Evolutionary conservation across 176 grass and related monocot species (phyloP), one percentile per base, ranked within the genome.

Genomic region (Zizania latifolia): DNA sequence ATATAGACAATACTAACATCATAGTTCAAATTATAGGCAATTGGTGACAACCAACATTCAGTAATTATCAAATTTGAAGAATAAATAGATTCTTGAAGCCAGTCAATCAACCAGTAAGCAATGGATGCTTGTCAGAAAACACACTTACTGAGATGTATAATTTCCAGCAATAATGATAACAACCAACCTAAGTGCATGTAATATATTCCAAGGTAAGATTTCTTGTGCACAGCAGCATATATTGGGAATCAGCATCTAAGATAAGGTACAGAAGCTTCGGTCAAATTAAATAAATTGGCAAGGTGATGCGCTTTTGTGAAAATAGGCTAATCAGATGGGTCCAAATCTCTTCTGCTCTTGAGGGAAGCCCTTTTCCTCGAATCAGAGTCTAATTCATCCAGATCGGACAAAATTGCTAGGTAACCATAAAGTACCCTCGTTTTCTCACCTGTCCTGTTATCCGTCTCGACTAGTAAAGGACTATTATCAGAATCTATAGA

Each of bases 361-460:
- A 99, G 62, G 73, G 69, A 78, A 62, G 91, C 76, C 36, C 83
- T 89, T 92, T 91, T 99, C 36, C 77, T 90, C 23, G 80, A 88
- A 91, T 94, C 95, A n/a, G 84, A 81, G 67, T 94, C 91, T 67
- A 99, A 74, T 45, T 84, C 75, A 35, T 92, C 89, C 55, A 99
- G 78, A 70, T 99, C 91, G 1, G 86, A 89, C 39, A 85, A 70
- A 66, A 75, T 92, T 57, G 91, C 91, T 74, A 99, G 61, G 75
- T 92, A 92, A 3, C 95, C 95, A 86, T 94, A 99, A 58, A 94
- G 74, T 71, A 94, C 78, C 75, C 91, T 87, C 81, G 84, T 99
- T 84, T 81, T 94, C 79, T 94, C 88, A 41, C 89, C 91, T 76
- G 88, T 88, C 71, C 79, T 92, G 59, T 72, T 79, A 65, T 94